Percentiles rank a stretch among this genome's conserved stretches.
Evolutionary conservation across 2,329 filamentous ascomycete species (phyloP).

Genomic region (Teratosphaeria nubilosa): DNA sequence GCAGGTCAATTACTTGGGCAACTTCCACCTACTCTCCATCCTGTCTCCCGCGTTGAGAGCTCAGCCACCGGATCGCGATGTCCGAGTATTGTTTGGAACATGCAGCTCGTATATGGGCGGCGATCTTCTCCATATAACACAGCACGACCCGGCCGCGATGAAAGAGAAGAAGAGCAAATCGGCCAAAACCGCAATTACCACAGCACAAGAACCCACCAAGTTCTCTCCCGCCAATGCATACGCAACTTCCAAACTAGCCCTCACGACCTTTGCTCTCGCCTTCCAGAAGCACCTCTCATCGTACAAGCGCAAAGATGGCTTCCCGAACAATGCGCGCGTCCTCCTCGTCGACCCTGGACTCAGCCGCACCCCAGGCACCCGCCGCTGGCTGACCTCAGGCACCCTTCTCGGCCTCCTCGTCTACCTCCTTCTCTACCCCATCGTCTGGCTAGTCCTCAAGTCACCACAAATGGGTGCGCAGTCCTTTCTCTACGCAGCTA

Average conservation of each 20-base stretch:
- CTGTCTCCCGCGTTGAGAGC: slow-evolving; percentile 80
- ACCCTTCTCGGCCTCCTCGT: slow-evolving; percentile 67
- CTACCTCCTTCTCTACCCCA: slow-evolving; percentile 67
- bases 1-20: slow-evolving; percentile 91
- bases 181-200: slow-evolving; percentile 29
- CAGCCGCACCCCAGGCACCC: slow-evolving; percentile 74
- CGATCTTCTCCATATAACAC: slow-evolving; percentile 50
- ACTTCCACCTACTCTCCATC: slow-evolving; percentile 89
- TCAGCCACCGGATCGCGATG: slow-evolving; percentile 88
- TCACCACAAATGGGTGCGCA: slow-evolving; percentile 75
- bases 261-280: slow-evolving; percentile 80
- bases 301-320: slow-evolving; percentile 72
- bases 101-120: slow-evolving; percentile 82
- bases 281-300: slow-evolving; percentile 86
- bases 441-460: slow-evolving; percentile 85
- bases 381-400: slow-evolving; percentile 77
- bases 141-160: slow-evolving; percentile 33
- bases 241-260: slow-evolving; percentile 52
- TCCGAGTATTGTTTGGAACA: slow-evolving; percentile 74
- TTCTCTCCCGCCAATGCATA: slow-evolving; percentile 38
- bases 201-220: slow-evolving; percentile 18
- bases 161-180: slow-evolving; percentile 48
- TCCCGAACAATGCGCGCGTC: slow-evolving; percentile 73
- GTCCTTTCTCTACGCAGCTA: slow-evolving; percentile 72
- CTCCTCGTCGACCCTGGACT: slow-evolving; percentile 81